These are phyloP conservation scores for Periglandula ipomoeae DNA, from an alignment of 2,329 filamentous ascomycete species.

Conservation along the genomic window DNA sequence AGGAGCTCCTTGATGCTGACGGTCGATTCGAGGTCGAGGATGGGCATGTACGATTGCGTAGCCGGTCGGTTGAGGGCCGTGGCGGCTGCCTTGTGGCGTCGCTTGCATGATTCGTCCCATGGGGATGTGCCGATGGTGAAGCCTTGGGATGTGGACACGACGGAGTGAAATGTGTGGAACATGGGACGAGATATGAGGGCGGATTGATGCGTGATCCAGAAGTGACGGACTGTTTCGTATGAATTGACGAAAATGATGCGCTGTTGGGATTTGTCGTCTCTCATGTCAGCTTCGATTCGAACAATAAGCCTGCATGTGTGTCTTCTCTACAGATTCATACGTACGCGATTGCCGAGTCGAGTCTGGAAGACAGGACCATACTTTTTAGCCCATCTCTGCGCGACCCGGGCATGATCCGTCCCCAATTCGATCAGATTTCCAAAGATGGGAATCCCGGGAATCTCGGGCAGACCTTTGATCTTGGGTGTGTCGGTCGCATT, in stretches of 20 bases:
- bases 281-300: not conserved
- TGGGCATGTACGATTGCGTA: constrained; percentile 71
- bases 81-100: constrained; percentile 66
- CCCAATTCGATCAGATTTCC: constrained; percentile 55
- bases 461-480: constrained; percentile 52
- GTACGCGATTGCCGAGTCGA: constrained; percentile 57
- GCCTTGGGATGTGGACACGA: constrained; percentile 67
- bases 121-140: constrained; percentile 79
- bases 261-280: constrained; percentile 17
- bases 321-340: not conserved
- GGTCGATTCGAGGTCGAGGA: constrained; percentile 68
- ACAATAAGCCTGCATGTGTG: not conserved
- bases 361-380: constrained; percentile 59
- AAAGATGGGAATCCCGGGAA: constrained; percentile 53
- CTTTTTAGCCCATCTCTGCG: constrained; percentile 47
- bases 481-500: constrained; percentile 46
- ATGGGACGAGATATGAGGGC: constrained; percentile 68
- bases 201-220: constrained; percentile 75
- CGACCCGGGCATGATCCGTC: constrained; percentile 43
- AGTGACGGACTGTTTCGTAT: constrained; percentile 61
- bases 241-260: constrained; percentile 71
- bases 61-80: constrained; percentile 70
- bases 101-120: constrained; percentile 75
- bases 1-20: constrained; percentile 65
- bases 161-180: constrained; percentile 73